Evolutionary conservation across 2,329 filamentous ascomycete species (phyloP).

Genomic region (Trichoderma hamatum): DNA sequence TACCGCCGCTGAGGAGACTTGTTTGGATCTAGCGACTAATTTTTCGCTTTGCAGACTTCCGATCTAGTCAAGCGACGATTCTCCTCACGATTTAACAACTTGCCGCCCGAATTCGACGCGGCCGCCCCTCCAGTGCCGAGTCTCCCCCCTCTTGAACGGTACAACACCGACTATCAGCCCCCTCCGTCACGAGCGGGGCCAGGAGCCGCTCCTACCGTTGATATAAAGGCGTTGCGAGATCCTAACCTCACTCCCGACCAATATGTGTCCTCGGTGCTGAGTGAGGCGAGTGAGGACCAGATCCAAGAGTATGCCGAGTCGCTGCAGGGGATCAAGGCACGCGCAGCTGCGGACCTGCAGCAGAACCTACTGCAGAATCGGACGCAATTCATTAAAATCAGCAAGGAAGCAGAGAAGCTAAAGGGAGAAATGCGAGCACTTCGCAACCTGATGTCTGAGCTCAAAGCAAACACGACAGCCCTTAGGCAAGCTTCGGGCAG

Average conservation of each 20-base stretch:
- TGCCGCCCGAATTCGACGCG: constrained; percentile 69
- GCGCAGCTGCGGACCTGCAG: constrained; percentile 82
- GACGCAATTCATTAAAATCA: constrained; percentile 98
- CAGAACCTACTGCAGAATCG: constrained; percentile 97
- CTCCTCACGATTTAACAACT: constrained; percentile 85
- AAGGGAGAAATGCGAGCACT: constrained; percentile 94
- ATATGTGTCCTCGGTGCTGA: constrained; percentile 73
- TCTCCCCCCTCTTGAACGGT: constrained; percentile 60
- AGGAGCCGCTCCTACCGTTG: constrained; percentile 66
- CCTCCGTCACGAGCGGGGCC: constrained; percentile 56
- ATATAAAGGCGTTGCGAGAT: constrained; percentile 77
- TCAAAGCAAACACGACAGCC: constrained; percentile 76
- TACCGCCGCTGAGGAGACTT: neutral
- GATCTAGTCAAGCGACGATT: constrained; percentile 95
- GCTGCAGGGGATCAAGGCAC: constrained; percentile 74
- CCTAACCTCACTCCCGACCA: constrained; percentile 78
- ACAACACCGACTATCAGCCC: constrained; percentile 55
- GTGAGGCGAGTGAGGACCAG: constrained; percentile 84
- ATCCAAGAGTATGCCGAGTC: constrained; percentile 80
- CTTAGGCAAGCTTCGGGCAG: constrained; percentile 62
- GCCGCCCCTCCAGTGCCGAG: constrained; percentile 72
- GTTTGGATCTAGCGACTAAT: neutral
- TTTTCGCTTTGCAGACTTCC: constrained; percentile 53
- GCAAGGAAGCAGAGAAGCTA: constrained; percentile 96
- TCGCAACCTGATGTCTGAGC: constrained; percentile 86